Base-by-base conservation (phyloP, 2,329 filamentous ascomycete species). In the Fusarium succisae region DNA sequence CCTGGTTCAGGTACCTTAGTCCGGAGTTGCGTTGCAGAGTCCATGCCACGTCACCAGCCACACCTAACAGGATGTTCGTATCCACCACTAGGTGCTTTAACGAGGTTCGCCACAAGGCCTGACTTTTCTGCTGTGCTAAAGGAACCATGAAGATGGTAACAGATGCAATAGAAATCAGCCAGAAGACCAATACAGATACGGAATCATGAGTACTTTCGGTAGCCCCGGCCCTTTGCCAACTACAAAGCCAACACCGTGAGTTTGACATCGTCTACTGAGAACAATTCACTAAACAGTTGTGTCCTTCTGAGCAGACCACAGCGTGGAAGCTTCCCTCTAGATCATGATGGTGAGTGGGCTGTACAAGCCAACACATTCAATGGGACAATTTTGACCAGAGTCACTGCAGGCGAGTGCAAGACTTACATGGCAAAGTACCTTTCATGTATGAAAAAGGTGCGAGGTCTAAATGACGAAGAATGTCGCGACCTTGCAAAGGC, bases 311-410 rank as follows among this genome's bases (percentile, higher is more conserved):
- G 45, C 76, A 96, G 94, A 64, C 95, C 95, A 6, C 93, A 98
- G 82, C 92, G 95, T 78, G 95, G 95, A 67, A 97, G 94, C 77
- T 98, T 98, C 81, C 95, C 95, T 30, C 90, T 98, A 61, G 95
- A 98, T 83, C 95, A 98, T 79, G 95, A 97, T 82, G 94, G 85
- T 85, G 70, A 79, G 84, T 48, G 43, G 43, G 54, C 62, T 48
- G 45, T 45, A 26, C 22, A 37, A 39, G 39, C 35, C 28, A 38
- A 18, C 44, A 41, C 37, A 22, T 37, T 15, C 47, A 62, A 53
- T 39, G 45, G 28, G 24, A 44, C 28, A 32, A 44, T 41, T 59
- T 69, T 78, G 32, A 76, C 58, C 30, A 24, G 50, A 12, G 18
- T 13, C n/a, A 45, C 35, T 41, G 24, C 74, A 96, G 94, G 94